Base-by-base conservation (phyloP, 345 rosid species). In the Pelargonium nanum region DNA sequence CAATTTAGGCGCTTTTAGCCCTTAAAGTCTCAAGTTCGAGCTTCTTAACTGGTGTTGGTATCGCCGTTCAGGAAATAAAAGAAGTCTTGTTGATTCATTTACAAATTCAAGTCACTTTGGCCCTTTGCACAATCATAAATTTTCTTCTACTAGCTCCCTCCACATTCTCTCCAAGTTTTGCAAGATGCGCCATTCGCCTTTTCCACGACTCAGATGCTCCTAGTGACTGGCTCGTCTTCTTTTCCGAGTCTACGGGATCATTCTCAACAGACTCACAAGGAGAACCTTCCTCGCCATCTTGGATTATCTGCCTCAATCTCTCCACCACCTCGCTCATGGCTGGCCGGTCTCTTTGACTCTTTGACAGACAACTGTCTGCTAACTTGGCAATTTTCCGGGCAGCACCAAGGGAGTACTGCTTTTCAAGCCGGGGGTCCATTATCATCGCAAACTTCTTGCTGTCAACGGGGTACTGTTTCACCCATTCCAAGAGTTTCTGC, bases 401-500 rank as follows among this genome's bases (percentile, higher is more conserved):
- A 20, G 76, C 83, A 7, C 59, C 57, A 52, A 67, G 24, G 0
- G 89, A 77, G 62, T 74, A 89, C 64, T 86, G 77, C 50, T 70
- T 72, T 61, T 80, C 81, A 5, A 92, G 85, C 24, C 85, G 68
- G 0, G 86, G 83, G 52, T 92, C 98, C 63, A 86, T 77, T 58
- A 92, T 82, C 74, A 67, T 65, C 53, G 73, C 63, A 63, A 92
- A 89, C 30, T 65, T 86, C 67, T 69, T 81, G 56, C 88, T 71
- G 24, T 83, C 89, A 5, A 69, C 67, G n/a, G 93, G 91, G 69
- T 72, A 82, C 53, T 74, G 87, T 68, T 70, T 83, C 45, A 92
- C 87, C 96, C 97, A 92, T 51, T 87, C 84, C 57, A 86, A 66
- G 45, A 91, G 78, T 34, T 62, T 78, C 78, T 81, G 80, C 68